Evolutionary conservation across 202 grass and related monocot genomes (phyloP).

Genomic region (Dendrocalamus latiflorus): DNA sequence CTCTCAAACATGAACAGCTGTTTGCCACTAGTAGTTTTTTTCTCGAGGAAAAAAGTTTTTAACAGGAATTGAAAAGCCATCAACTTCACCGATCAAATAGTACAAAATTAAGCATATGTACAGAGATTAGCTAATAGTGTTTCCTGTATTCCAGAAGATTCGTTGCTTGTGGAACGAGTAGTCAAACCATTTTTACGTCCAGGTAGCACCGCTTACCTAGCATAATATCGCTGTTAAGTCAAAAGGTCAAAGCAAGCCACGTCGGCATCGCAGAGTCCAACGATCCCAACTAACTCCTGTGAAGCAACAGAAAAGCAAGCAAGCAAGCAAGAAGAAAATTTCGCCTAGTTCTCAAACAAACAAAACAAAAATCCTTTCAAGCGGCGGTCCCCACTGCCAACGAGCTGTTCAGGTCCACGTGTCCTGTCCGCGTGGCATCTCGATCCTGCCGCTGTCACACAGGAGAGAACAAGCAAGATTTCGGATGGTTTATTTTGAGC

Average conservation of each 20-base stretch:
- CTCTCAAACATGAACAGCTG: too few relatives aligned
- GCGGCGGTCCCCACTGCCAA: background rate
- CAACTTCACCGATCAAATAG: background rate
- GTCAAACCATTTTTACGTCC: background rate
- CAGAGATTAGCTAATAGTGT: too few relatives aligned
- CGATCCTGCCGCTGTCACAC: too few relatives aligned
- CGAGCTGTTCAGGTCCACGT: background rate
- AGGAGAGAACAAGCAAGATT: too few relatives aligned
- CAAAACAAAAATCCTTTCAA: background rate
- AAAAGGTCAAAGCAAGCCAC: too few relatives aligned
- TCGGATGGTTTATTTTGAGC: too few relatives aligned
- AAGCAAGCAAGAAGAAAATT: background rate
- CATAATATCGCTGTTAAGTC: background rate
- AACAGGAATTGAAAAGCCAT: background rate
- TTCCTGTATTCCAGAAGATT: too few relatives aligned
- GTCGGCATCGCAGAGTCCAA: constrained; percentile 9
- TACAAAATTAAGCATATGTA: too few relatives aligned
- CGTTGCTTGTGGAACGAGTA: background rate
- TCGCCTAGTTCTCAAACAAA: too few relatives aligned
- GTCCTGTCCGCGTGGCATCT: background rate
- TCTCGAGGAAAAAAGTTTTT: too few relatives aligned
- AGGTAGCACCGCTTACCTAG: background rate
- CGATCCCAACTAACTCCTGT: background rate
- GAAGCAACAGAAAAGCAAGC: background rate
- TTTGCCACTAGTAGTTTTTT: too few relatives aligned